A percentile compares a stretch with the other conserved stretches of the same genome.
Conservation (phyloP, 1,139 yeast genomes). For the Wickerhamomyces sp. region DNA sequence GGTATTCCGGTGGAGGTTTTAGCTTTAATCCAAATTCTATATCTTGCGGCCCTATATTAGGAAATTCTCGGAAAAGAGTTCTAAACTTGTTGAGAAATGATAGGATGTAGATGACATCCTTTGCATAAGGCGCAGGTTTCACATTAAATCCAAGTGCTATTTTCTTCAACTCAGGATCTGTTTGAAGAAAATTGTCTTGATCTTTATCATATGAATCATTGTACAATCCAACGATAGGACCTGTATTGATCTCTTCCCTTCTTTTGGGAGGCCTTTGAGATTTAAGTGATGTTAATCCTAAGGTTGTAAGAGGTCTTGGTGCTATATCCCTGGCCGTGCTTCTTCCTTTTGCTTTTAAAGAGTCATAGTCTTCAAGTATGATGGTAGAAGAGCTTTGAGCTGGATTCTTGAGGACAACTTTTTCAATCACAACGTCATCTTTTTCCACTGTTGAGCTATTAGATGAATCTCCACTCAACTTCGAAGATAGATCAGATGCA, state of each 20-base stretch:
- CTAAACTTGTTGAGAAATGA: slow-evolving; percentile 42
- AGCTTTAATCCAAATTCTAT: slow-evolving; percentile 47
- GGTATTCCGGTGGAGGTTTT: slow-evolving; percentile 15
- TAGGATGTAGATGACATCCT: slow-evolving; percentile 39
- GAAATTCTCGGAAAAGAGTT: slow-evolving; percentile 29
- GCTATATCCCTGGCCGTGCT: slow-evolving; percentile 12
- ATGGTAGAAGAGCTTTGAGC: no score
- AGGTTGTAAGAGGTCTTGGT: not conserved
- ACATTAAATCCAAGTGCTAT: slow-evolving; percentile 25
- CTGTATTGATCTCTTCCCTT: slow-evolving; percentile 18
- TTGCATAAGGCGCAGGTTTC: slow-evolving; percentile 40
- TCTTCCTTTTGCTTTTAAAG: slow-evolving; percentile 18
- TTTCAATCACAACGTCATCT: not conserved
- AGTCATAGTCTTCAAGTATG: slow-evolving; percentile 16
- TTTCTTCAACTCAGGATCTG: slow-evolving; percentile 7
- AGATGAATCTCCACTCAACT: not conserved
- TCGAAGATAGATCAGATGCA: not conserved
- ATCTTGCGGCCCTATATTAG: slow-evolving; percentile 42
- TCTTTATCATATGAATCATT: slow-evolving; percentile 14
- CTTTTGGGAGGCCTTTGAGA: slow-evolving; percentile 5
- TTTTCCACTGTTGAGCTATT: no score
- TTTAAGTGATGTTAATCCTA: not conserved
- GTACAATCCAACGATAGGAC: slow-evolving; percentile 15
- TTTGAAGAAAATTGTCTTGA: not conserved
- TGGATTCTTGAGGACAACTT: not conserved